These are phyloP conservation scores for Lachnellula cervina DNA, from an alignment of 2,329 filamentous ascomycete species.

Conservation along the genomic window DNA sequence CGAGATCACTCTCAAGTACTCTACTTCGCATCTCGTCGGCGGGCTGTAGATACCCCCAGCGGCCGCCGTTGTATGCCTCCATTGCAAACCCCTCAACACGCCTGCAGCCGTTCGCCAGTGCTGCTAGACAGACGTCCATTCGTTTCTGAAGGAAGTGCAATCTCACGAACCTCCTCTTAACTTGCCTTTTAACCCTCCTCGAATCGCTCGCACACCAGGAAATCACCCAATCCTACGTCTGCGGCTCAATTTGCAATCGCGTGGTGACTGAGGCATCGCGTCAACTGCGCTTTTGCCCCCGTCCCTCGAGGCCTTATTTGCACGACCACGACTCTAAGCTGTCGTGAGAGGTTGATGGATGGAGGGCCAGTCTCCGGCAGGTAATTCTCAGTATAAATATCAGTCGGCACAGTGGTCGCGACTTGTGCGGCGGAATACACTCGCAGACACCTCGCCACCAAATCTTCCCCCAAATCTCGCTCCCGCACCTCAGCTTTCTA, in stretches of 20 bases:
- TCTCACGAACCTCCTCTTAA: not conserved
- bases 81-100: not conserved
- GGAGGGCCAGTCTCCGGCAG: slow-evolving; percentile 30
- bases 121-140: slow-evolving; percentile 14
- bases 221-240: slow-evolving; percentile 2
- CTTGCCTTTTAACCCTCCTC: not conserved
- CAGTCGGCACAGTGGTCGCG: slow-evolving; percentile 33
- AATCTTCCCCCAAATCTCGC: slow-evolving; percentile 23
- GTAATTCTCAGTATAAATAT: slow-evolving; percentile 34
- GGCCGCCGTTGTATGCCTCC: not conserved
- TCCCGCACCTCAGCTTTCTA: slow-evolving; percentile 30
- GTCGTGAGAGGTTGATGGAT: slow-evolving; percentile 28
- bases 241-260: not conserved
- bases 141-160: slow-evolving; percentile 18
- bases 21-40: not conserved
- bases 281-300: slow-evolving; percentile 8
- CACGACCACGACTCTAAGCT: slow-evolving; percentile 16
- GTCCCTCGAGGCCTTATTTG: slow-evolving; percentile 1
- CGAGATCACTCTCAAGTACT: not conserved
- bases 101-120: not conserved
- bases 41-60: not conserved
- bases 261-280: slow-evolving; percentile 1
- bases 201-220: not conserved
- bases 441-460: slow-evolving; percentile 19
- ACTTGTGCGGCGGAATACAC: slow-evolving; percentile 32